phyloP scores from a whole-genome alignment of 805 yeast species.

The Starmera caribaea region DNA sequence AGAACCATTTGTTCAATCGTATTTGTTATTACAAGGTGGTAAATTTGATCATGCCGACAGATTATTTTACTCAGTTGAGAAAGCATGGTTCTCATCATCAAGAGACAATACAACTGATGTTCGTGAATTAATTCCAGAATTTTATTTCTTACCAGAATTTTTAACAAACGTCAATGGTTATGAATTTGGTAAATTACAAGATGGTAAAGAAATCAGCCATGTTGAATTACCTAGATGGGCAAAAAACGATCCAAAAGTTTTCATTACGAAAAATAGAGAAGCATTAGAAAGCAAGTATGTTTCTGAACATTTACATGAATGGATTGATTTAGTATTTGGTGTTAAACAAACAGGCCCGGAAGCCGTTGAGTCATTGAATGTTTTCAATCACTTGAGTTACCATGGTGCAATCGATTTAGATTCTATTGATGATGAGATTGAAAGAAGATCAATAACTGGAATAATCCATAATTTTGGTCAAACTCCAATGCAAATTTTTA shows the following conservation, averaged over 20 bases:
- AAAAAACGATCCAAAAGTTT: constrained; percentile 60
- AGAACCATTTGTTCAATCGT: constrained; percentile 75
- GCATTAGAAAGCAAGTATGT: constrained; percentile 82
- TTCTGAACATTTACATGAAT: constrained; percentile 60
- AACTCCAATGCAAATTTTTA: constrained; percentile 69
- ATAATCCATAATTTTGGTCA: constrained; percentile 90
- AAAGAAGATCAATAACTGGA: constrained; percentile 68
- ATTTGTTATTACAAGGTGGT: constrained; percentile 74
- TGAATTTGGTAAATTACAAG: constrained; percentile 64
- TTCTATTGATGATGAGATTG: constrained; percentile 60
- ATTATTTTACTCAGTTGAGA: constrained; percentile 60
- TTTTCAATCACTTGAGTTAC: constrained; percentile 77
- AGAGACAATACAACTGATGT: constrained; percentile 79
- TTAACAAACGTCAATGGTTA: constrained; percentile 54
- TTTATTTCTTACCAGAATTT: constrained; percentile 75
- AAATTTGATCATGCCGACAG: constrained; percentile 85
- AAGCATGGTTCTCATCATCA: constrained; percentile 77
- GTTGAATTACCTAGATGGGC: constrained; percentile 84
- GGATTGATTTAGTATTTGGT: constrained; percentile 87
- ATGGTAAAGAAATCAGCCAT: constrained; percentile 42
- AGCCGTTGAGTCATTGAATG: constrained; percentile 61
- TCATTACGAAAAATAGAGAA: constrained; percentile 66
- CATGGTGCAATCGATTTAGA: constrained; percentile 78
- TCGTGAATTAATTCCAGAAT: constrained; percentile 80
- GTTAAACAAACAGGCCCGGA: constrained; percentile 63